phyloP scores from a whole-genome alignment of 108 stramenopile species.

The Skeletonema costatum region DNA sequence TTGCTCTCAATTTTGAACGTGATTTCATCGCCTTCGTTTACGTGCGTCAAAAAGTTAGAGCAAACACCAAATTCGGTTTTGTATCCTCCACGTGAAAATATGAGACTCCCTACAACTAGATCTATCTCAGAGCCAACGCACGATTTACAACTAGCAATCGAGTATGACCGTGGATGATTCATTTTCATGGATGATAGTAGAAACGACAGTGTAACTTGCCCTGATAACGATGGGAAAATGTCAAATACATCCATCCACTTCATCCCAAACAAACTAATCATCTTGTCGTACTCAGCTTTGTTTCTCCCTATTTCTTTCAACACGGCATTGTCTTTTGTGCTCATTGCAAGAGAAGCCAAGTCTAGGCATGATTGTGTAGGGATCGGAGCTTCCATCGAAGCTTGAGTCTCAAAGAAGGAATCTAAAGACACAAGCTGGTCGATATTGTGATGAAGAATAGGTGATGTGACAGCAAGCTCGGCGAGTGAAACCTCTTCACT shows the following conservation, averaged over 20 bases:
- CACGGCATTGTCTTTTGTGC: neutral
- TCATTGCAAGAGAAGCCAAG: neutral
- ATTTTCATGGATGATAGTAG: neutral
- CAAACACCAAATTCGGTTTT: slow-evolving; percentile 16
- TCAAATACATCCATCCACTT: neutral
- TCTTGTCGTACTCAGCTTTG: neutral
- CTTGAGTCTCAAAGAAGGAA: neutral
- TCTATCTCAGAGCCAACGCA: slow-evolving; percentile 10
- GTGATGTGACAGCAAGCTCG: slow-evolving; percentile 6
- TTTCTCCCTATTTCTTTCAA: neutral
- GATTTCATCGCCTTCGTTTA: slow-evolving; percentile 6
- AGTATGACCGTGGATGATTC: slow-evolving; percentile 20
- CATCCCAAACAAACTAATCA: neutral
- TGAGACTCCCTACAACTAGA: slow-evolving; percentile 10
- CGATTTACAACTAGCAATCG: slow-evolving; percentile 10
- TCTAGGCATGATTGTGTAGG: neutral
- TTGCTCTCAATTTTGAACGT: slow-evolving; percentile 8
- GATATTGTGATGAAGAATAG: neutral
- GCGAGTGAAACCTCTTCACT: neutral
- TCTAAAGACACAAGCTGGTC: slow-evolving; percentile 1
- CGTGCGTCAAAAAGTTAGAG: slow-evolving; percentile 8
- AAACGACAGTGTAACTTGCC: slow-evolving; percentile 2
- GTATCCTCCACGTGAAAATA: slow-evolving; percentile 9
- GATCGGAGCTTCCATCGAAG: neutral
- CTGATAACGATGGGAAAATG: neutral